Base-by-base conservation (phyloP, 2,329 filamentous ascomycete species). In the Alternaria arborescens region DNA sequence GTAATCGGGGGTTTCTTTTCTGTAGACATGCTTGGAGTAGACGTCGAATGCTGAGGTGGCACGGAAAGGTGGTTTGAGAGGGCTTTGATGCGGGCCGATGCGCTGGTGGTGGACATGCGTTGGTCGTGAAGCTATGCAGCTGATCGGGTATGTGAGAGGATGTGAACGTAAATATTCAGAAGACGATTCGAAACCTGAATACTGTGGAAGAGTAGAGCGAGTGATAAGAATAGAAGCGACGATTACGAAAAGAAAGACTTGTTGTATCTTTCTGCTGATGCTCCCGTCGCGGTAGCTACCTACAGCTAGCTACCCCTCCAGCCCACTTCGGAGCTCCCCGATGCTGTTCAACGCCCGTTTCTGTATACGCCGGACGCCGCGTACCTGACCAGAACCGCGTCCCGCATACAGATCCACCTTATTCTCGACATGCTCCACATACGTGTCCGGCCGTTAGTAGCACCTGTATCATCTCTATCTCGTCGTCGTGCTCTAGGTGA, bases 1-100 rank as follows among this genome's bases (percentile, higher is more conserved):
- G 92, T 94, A 73, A 95, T 94, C 74, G 87, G 87, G 68, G 77
- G 83, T 60, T 73, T 75, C 46, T 54, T 63, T 1, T 70, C 52
- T 64, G 68, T 75, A 20, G 55, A 64, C 55, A 60, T 54, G 22
- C 43, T 32, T 8, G 62, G 26, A 16, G 60, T 47, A 28, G 63
- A 26, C 6, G 43, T n/a, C 16, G 52, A 16, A 12, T 42, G 8
- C 8, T 43, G 18, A 5, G 22, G 12, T 10, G 56, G 10, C 18
- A 42, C 10, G 56, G 24, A 34, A 26, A 73, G 58, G 54, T 74
- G 71, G 36, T 52, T 43, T 10, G 72, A 55, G 32, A 71, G 65
- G 30, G 68, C 63, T 62, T 61, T 18, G 60, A 76, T 54, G 61
- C 73, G 71, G 8, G 65, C 30, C 1, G 60, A 60, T 55, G 69